Percentiles rank a stretch among this genome's conserved stretches.
These are phyloP conservation scores for Odontarrhena argentea DNA, from an alignment of 345 rosid species.

Conservation along the genomic window DNA sequence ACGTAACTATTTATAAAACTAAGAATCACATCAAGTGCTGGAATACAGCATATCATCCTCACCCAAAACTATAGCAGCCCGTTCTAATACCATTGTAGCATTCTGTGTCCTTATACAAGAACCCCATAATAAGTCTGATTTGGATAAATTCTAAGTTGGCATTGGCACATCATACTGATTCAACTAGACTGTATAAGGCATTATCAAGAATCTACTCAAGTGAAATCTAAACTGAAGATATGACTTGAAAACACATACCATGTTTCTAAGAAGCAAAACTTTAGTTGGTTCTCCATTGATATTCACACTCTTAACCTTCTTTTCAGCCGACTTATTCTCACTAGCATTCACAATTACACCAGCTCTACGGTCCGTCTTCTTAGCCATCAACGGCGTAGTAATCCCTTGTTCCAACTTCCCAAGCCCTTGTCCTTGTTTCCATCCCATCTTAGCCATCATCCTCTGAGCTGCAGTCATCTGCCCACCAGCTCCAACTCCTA, in stretches of 20 bases:
- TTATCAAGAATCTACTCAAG: background rate
- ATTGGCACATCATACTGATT: background rate
- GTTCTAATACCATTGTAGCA: slow-evolving; percentile 8
- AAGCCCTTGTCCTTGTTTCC: slow-evolving; percentile 99
- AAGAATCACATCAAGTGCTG: slow-evolving; percentile 22
- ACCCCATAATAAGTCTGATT: background rate
- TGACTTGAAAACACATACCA: slow-evolving; percentile 52
- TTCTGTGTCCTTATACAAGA: background rate
- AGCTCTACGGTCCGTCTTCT: slow-evolving; percentile 95
- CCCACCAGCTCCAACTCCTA: slow-evolving; percentile 97
- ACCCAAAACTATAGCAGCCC: slow-evolving; percentile 17
- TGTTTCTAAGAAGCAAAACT: slow-evolving; percentile 85
- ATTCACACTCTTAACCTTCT: slow-evolving; percentile 90
- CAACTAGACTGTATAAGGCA: background rate
- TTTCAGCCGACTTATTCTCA: slow-evolving; percentile 67
- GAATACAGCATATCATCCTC: slow-evolving; percentile 2
- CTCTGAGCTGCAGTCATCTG: slow-evolving; percentile 99
- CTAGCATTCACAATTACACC: slow-evolving; percentile 97
- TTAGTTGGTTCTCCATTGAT: slow-evolving; percentile 84
- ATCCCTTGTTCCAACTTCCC: slow-evolving; percentile 97
- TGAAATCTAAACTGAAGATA: background rate
- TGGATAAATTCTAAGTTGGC: background rate
- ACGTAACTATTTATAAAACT: background rate
- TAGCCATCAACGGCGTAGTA: slow-evolving; percentile 95
- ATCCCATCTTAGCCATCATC: slow-evolving; percentile 99